Base-by-base conservation (phyloP, 176 grass and related monocot species). In the Leersia perrieri region DNA sequence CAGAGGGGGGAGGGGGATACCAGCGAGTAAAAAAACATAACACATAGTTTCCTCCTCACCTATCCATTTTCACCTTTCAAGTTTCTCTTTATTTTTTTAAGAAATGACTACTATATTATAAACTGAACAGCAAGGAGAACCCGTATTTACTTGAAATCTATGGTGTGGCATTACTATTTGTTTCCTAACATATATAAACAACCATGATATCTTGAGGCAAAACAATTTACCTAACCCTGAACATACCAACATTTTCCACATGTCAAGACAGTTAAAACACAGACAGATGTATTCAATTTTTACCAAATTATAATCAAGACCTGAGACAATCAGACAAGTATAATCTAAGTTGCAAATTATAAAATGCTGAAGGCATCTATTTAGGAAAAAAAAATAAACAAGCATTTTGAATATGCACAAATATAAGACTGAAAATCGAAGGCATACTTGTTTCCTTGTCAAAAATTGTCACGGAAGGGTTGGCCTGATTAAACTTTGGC, bases 391-490 rank as follows among this genome's bases (percentile, higher is more conserved):
- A 86, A 39, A 30, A 66, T 11, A 85, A 55, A 29, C 38, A 84
- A 64, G n/a, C 66, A 67, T 70, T 78, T 60, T 40, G 32, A 80
- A 80, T 16, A 66, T 66, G 27, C 12, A 55, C 70, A 29, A 53
- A 11, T 31, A n/a, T 8, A 85, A 63, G 74, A 84, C 60, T 57
- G 58, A 18, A 61, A 90, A 51, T 34, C 71, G 42, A 83, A 85
- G 45, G 72, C 97, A 80, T 91, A 99, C 97, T 96, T 79, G 93
- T 86, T 68, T 58, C 73, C 83, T 93, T 95, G 47, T 96, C 97
- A 72, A 93, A 72, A 81, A 99, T 88, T 78, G 83, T 47, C 26
- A 96, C 60, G 30, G 82, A 81, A 51, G 90, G 92, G 63, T 99
- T 90, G 65, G 85, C 62, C 79, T 83, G 87, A 76, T 79, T 93